Percentiles rank a stretch among this genome's conserved stretches.
Conservation (phyloP, 345 rosid genomes). For the Citrus unshiu region DNA sequence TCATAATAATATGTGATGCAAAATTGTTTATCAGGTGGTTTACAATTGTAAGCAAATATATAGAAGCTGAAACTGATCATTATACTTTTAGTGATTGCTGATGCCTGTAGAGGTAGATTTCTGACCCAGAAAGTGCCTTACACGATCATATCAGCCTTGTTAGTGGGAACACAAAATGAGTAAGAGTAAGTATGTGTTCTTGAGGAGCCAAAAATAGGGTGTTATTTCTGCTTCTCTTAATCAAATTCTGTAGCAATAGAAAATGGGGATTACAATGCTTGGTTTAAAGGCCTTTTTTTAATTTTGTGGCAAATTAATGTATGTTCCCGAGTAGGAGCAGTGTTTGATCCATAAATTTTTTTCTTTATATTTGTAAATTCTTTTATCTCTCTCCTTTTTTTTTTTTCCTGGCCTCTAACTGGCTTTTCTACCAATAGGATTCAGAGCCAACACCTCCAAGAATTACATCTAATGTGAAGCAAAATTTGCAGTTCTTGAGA, state of each 20-base stretch:
- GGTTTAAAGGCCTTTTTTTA: neutral
- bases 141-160: neutral
- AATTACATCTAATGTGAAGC: conserved; percentile 90
- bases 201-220: neutral
- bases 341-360: neutral
- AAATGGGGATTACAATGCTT: neutral
- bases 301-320: neutral
- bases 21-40: neutral
- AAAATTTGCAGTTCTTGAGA: conserved; percentile 72
- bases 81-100: neutral
- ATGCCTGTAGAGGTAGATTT: neutral
- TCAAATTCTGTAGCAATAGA: neutral
- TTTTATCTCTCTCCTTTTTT: neutral
- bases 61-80: neutral
- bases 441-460: conserved; percentile 70
- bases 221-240: neutral
- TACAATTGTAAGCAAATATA: neutral
- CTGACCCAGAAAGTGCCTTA: neutral
- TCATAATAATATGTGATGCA: neutral
- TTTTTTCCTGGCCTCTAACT: neutral
- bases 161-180: neutral
- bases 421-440: conserved; percentile 36
- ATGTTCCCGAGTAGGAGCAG: neutral
- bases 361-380: neutral
- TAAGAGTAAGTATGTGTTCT: neutral